Conservation (phyloP, 352 stramenopile genomes). For the Globisporangium paroecandrum region DNA sequence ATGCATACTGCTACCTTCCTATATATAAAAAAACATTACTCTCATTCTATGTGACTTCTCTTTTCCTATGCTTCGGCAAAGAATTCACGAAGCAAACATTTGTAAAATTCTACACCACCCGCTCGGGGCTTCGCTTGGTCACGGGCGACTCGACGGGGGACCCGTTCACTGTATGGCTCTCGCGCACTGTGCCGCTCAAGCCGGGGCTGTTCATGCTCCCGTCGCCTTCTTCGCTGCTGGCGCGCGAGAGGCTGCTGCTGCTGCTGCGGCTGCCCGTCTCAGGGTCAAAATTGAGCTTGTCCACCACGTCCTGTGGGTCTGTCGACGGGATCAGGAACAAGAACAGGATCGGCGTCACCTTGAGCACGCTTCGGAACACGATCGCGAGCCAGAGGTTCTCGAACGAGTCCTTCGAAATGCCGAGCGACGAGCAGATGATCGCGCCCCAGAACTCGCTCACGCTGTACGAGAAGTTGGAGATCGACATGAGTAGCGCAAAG, state of each 20-base stretch:
- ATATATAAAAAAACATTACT: not conserved
- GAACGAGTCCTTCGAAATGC: constrained; percentile 90
- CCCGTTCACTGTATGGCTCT: constrained; percentile 41
- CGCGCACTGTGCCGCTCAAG: constrained; percentile 34
- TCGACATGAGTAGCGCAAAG: constrained; percentile 97
- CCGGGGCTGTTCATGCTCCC: constrained; percentile 15
- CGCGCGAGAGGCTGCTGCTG: constrained; percentile 17
- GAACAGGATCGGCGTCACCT: constrained; percentile 90
- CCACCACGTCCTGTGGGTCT: constrained; percentile 76
- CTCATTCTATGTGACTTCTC: not conserved
- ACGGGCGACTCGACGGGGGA: constrained; percentile 18
- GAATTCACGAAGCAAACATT: not conserved
- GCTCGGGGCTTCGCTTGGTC: constrained; percentile 7
- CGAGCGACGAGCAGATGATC: constrained; percentile 83
- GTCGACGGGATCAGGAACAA: constrained; percentile 73
- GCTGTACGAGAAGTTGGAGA: constrained; percentile 94
- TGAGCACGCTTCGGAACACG: constrained; percentile 88
- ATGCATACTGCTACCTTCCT: not conserved
- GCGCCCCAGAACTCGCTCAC: constrained; percentile 93
- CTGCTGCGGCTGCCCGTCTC: constrained; percentile 20
- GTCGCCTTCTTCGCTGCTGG: constrained; percentile 26
- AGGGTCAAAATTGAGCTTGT: constrained; percentile 56
- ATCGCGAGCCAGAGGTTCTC: constrained; percentile 90
- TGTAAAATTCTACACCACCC: constrained; percentile 11
- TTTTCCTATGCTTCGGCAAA: not conserved